Conservation (phyloP, 1,284 basidiomycete genomes). For the Microbotryum scabiosae region DNA sequence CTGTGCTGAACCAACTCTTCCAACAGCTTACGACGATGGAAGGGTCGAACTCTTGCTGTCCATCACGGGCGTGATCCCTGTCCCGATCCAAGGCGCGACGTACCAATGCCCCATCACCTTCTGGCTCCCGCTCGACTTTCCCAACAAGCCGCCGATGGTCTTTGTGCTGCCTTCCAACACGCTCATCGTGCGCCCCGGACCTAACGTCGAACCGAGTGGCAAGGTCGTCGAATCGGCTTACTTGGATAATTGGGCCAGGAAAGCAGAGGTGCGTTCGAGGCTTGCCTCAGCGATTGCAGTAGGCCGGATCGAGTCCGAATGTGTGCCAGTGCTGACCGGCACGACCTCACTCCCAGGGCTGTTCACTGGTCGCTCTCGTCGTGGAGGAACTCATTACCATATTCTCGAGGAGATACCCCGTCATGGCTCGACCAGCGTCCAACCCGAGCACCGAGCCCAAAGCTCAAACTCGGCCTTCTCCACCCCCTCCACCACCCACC, state of each 20-base stretch:
- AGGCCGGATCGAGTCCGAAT: background rate
- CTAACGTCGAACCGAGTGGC: conserved; percentile 75
- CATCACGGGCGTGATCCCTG: conserved; percentile 82
- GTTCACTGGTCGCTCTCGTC: conserved; percentile 57
- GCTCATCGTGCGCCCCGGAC: conserved; percentile 76
- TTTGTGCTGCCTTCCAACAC: conserved; percentile 90
- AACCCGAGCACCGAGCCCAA: background rate
- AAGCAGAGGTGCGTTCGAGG: conserved; percentile 59
- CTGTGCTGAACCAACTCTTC: conserved; percentile 50
- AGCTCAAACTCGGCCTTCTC: conserved; percentile 8
- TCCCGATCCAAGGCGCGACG: conserved; percentile 61
- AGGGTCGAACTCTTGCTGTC: conserved; percentile 82
- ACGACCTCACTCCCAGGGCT: conserved; percentile 48
- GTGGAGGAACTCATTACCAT: conserved; percentile 60
- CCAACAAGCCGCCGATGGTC: conserved; percentile 69
- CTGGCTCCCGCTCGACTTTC: conserved; percentile 79
- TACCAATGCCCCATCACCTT: conserved; percentile 92
- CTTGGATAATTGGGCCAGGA: conserved; percentile 64
- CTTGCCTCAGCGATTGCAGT: background rate
- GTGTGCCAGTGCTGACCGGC: background rate
- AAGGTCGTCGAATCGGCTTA: conserved; percentile 57
- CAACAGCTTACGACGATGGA: conserved; percentile 62
- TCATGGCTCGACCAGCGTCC: conserved; percentile 1
- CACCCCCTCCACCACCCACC: background rate
- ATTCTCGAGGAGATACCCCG: conserved; percentile 52